Evolutionary conservation across 2,329 filamentous ascomycete genomes (phyloP).

Genomic region (Neopestalotiopsis clavispora): DNA sequence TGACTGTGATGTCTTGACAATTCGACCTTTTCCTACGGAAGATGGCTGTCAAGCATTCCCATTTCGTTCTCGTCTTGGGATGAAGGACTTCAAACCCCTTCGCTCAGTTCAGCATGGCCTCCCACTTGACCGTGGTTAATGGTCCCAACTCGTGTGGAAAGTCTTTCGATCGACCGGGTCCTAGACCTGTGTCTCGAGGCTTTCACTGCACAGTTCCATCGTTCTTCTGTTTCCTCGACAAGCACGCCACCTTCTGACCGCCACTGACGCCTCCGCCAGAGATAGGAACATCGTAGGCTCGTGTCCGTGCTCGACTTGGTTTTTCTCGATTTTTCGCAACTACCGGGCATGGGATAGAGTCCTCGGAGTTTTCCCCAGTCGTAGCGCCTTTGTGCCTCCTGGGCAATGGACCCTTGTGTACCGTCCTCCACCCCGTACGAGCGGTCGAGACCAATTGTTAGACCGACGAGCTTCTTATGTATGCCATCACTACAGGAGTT

Average conservation of each 20-base stretch:
- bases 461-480: conserved; percentile 1
- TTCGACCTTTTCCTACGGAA: neutral
- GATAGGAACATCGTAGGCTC: neutral
- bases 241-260: neutral
- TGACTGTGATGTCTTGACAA: conserved; percentile 2
- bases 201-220: neutral
- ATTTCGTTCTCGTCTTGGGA: neutral
- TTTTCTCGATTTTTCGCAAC: neutral
- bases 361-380: conserved; percentile 1
- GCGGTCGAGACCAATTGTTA: neutral
- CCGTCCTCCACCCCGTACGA: conserved; percentile 5
- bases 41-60: neutral
- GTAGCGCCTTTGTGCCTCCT: conserved; percentile 8
- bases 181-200: conserved; percentile 2
- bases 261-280: conserved; percentile 2
- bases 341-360: conserved; percentile 9
- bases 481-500: neutral
- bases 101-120: neutral
- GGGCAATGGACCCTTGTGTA: neutral
- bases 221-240: neutral
- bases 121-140: conserved; percentile 8
- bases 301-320: neutral
- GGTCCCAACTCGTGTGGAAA: neutral
- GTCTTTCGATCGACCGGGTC: conserved; percentile 7
- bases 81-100: conserved; percentile 5